These are phyloP conservation scores for Condylostoma magnum DNA, from an alignment of 169 alveolate species.

Conservation along the genomic window DNA sequence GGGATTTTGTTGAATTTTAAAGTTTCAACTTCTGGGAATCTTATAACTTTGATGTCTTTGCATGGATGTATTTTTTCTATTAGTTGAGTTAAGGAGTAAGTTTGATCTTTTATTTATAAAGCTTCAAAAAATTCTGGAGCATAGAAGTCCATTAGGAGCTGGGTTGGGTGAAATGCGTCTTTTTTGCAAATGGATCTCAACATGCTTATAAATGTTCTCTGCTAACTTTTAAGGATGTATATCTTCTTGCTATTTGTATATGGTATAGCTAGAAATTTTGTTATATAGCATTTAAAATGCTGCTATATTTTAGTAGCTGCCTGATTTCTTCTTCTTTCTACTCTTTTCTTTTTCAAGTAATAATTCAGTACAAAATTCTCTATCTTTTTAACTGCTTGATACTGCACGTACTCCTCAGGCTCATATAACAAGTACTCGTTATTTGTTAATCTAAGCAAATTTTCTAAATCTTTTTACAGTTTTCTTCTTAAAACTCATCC, in stretches of 20 bases:
- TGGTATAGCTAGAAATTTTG: not conserved
- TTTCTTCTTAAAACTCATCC: slow-evolving; percentile 49
- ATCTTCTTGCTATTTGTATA: not conserved
- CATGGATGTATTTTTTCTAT: not conserved
- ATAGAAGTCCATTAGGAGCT: not conserved
- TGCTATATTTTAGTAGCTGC: slow-evolving; percentile 12
- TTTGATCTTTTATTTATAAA: not conserved
- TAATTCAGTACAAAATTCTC: not conserved
- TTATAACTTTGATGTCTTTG: not conserved
- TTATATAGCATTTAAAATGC: not conserved
- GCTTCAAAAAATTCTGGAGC: slow-evolving; percentile 25
- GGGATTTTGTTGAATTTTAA: not conserved
- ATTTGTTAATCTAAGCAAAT: slow-evolving; percentile 23
- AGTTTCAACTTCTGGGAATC: slow-evolving; percentile 17
- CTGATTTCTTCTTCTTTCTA: not conserved
- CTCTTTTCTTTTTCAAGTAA: slow-evolving; percentile 3
- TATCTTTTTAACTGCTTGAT: slow-evolving; percentile 3
- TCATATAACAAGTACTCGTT: slow-evolving; percentile 30
- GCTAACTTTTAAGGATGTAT: slow-evolving; percentile 10
- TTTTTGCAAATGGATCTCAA: not conserved
- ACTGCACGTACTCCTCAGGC: slow-evolving; percentile 20
- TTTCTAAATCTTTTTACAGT: slow-evolving; percentile 30
- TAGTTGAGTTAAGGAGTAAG: not conserved
- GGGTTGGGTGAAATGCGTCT: slow-evolving; percentile 10
- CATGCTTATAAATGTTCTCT: slow-evolving; percentile 24